A percentile compares a stretch with the other conserved stretches of the same genome.
phyloP scores from a whole-genome alignment of 441 rosid species.

The Hypseocharis bilobata region DNA sequence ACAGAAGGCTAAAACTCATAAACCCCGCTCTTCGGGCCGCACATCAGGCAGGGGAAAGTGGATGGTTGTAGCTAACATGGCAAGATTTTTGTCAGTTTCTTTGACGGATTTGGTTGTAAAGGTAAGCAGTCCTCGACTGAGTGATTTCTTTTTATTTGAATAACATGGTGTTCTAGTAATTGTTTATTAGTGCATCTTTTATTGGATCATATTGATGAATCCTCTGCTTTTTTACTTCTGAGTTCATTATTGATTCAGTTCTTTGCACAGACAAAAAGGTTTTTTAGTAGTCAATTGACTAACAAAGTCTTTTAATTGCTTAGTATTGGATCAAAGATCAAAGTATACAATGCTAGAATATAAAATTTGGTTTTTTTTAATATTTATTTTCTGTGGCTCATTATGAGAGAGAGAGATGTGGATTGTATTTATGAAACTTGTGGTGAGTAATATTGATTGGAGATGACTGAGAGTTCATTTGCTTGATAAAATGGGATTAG shows the following conservation, averaged over 20 bases:
- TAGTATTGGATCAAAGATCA: too few species aligned
- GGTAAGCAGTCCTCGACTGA: conserved; percentile 35
- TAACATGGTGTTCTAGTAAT: neutral
- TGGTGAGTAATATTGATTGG: neutral
- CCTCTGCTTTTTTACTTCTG: neutral
- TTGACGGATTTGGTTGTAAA: conserved; percentile 68
- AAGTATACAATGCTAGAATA: too few species aligned
- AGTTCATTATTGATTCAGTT: neutral
- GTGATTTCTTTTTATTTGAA: neutral
- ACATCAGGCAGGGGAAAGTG: conserved; percentile 76
- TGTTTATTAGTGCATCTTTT: neutral
- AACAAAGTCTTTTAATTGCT: too few species aligned
- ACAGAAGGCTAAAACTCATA: conserved; percentile 43
- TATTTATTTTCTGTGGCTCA: too few species aligned
- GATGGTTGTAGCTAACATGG: conserved; percentile 80
- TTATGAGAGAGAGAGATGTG: neutral
- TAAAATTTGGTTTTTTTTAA: too few species aligned
- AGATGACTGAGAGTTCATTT: neutral
- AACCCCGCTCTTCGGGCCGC: conserved; percentile 27
- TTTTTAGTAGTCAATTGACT: too few species aligned
- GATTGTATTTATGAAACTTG: neutral
- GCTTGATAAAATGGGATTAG: neutral
- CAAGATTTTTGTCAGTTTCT: conserved; percentile 84
- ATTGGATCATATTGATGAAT: neutral
- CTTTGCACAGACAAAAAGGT: too few species aligned